These are phyloP conservation scores for Xylaria venustula DNA, from an alignment of 495 filamentous ascomycete species.

Conservation along the genomic window DNA sequence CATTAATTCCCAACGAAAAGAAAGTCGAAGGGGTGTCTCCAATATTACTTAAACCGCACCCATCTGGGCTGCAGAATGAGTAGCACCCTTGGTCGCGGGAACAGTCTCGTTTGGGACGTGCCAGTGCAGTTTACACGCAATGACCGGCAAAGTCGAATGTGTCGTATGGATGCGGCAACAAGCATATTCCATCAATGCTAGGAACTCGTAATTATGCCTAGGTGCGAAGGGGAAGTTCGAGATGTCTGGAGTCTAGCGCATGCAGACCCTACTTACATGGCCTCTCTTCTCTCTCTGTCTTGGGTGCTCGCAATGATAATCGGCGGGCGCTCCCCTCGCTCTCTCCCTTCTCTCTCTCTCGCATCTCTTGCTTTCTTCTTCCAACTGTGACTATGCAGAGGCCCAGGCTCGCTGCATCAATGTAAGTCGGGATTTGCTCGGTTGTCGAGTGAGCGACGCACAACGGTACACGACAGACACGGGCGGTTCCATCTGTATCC, in stretches of 20 bases:
- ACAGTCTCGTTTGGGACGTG: background rate
- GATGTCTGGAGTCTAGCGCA: too few relatives aligned
- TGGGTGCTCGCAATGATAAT: too few relatives aligned
- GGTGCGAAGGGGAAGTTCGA: background rate
- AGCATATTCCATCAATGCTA: too few relatives aligned
- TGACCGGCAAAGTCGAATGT: too few relatives aligned
- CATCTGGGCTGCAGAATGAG: background rate
- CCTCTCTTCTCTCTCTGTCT: too few relatives aligned
- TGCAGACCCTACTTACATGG: too few relatives aligned
- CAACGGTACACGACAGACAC: constrained; percentile 19
- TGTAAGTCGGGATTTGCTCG: constrained; percentile 4
- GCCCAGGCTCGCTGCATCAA: background rate
- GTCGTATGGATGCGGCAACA: too few relatives aligned
- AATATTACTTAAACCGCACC: background rate
- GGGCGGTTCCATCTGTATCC: constrained; percentile 8
- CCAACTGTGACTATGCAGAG: constrained; percentile 7
- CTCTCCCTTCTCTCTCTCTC: background rate
- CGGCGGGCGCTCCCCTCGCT: too few relatives aligned
- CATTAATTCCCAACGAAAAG: background rate
- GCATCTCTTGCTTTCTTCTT: constrained; percentile 7
- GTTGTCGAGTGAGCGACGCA: constrained; percentile 5
- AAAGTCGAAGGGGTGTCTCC: background rate
- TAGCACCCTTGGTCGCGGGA: background rate
- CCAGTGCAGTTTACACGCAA: background rate
- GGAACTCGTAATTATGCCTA: too few relatives aligned